These are phyloP conservation scores for Eimeria nieschulzi DNA, from an alignment of 169 alveolate species.

Conservation along the genomic window DNA sequence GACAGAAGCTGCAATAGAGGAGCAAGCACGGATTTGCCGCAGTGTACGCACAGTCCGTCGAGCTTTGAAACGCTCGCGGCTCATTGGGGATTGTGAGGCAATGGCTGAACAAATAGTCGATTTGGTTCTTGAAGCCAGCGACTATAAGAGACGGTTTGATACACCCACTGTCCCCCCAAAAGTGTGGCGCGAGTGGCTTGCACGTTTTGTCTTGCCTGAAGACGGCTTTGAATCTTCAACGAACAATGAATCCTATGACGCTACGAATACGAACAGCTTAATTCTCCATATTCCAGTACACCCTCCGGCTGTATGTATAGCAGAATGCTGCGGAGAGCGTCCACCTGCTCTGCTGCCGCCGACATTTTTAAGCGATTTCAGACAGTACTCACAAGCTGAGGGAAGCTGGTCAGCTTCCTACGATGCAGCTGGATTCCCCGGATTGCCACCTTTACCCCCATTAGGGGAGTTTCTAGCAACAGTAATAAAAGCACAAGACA, in stretches of 20 bases:
- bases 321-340: neutral
- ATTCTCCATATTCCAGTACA: neutral
- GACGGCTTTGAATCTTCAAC: neutral
- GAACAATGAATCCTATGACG: neutral
- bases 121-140: neutral
- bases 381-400: neutral
- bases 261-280: neutral
- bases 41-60: neutral
- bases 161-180: neutral
- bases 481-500: neutral
- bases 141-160: constrained; percentile 1
- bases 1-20: constrained; percentile 13
- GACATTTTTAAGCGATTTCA: neutral
- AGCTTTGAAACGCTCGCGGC: constrained; percentile 30
- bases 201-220: constrained; percentile 1
- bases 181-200: constrained; percentile 48
- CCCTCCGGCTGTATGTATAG: constrained; percentile 16
- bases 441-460: neutral
- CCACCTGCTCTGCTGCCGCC: neutral
- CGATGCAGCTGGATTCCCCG: neutral
- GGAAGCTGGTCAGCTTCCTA: neutral
- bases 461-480: neutral
- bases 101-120: neutral
- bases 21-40: constrained; percentile 1
- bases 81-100: constrained; percentile 22